Conservation (phyloP, 176 grass and related monocot genomes). For the Oryza meyeriana region DNA sequence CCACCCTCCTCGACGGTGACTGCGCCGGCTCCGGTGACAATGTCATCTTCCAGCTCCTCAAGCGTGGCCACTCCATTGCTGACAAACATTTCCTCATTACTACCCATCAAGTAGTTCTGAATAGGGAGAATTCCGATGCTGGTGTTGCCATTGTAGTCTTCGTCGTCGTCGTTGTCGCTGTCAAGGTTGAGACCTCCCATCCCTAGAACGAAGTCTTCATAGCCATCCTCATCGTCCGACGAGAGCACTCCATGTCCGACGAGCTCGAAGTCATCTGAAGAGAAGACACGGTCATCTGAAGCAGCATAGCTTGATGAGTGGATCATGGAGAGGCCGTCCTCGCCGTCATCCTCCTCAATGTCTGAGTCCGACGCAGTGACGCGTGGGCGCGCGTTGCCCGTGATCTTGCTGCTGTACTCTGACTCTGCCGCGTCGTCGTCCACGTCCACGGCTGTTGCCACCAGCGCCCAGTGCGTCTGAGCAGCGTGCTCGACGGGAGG, state of each 20-base stretch:
- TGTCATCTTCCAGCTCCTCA: not conserved
- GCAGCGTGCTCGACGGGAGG: not conserved
- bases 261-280: not conserved
- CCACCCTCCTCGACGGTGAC: not conserved
- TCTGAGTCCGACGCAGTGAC: not conserved
- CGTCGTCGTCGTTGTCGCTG: not conserved
- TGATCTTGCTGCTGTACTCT: not conserved
- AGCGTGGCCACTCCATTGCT: not conserved
- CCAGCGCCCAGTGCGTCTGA: not conserved
- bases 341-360: not conserved
- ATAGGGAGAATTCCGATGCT: not conserved
- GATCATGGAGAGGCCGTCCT: not conserved
- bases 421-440: not conserved
- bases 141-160: not conserved
- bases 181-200: not conserved
- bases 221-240: not conserved
- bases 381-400: not conserved
- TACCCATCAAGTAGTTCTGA: not conserved
- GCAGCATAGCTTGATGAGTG: conserved; percentile 3
- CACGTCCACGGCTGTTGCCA: not conserved
- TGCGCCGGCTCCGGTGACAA: not conserved
- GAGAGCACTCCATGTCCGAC: not conserved
- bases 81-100: not conserved
- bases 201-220: not conserved
- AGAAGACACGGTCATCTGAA: conserved; percentile 4